Percentiles rank a stretch among this genome's conserved stretches.
These are phyloP conservation scores for Fusarium cyanostomum DNA, from an alignment of 2,329 filamentous ascomycete species.

Conservation along the genomic window DNA sequence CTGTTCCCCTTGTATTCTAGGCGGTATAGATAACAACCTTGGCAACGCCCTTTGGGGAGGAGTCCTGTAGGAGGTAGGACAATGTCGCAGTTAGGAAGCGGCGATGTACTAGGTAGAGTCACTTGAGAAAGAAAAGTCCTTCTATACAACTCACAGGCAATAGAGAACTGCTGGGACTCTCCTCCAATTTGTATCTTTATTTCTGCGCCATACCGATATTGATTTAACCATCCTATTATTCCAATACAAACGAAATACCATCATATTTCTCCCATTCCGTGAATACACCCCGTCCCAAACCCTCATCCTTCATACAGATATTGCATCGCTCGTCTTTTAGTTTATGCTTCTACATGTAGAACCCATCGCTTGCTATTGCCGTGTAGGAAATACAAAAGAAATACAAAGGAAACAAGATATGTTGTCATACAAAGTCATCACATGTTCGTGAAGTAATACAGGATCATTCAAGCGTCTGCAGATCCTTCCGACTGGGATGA, in stretches of 20 bases:
- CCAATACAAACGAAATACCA: conserved; percentile 1
- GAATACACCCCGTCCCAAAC: not conserved
- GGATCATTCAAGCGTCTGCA: conserved; percentile 22
- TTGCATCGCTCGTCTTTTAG: conserved; percentile 30
- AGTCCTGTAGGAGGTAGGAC: too few relatives aligned
- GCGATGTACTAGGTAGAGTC: too few relatives aligned
- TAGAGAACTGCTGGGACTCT: too few relatives aligned
- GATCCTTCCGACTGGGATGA: conserved; percentile 35
- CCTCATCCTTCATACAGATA: conserved; percentile 27
- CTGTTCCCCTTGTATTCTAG: too few relatives aligned
- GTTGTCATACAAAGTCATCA: conserved; percentile 11
- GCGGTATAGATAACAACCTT: too few relatives aligned
- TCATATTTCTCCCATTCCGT: not conserved
- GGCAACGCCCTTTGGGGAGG: too few relatives aligned
- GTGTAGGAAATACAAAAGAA: conserved; percentile 14
- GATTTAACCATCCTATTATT: conserved; percentile 4
- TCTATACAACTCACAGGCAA: too few relatives aligned
- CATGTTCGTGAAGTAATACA: conserved; percentile 9
- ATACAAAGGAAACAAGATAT: conserved; percentile 19
- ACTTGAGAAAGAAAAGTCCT: too few relatives aligned
- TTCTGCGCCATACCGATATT: not conserved
- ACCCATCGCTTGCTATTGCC: conserved; percentile 14
- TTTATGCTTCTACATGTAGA: conserved; percentile 21
- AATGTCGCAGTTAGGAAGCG: too few relatives aligned
- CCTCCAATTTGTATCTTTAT: conserved; percentile 17